Base-by-base conservation (phyloP, 768 basidiomycete species). In the Artomyces pyxidatus region DNA sequence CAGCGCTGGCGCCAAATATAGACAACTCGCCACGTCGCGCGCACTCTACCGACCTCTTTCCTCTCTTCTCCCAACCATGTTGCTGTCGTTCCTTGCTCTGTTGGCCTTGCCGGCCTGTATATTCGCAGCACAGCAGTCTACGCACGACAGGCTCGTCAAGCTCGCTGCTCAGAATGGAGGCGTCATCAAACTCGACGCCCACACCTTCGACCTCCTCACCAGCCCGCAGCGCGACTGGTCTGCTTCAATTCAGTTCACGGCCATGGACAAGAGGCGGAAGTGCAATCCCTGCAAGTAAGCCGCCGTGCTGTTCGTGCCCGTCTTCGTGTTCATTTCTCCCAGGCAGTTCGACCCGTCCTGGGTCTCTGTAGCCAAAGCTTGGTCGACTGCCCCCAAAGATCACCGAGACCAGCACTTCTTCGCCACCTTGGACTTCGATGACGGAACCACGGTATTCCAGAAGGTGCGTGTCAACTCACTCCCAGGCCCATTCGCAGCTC, bases 211-310 rank as follows among this genome's bases (percentile, higher is more conserved):
- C 60, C 71, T 93, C 48, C 68, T 98, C 56, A 83, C 83, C 3
- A 66, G 76, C 5, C 75, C 84, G 8, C 74, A 81, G 52, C 83
- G 96, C 53, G 81, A 84, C 56, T 99, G 94, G 85, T 86, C 87
- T 1, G 81, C 83, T n/a, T 73, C 84, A 4, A 72, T 99, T 46
- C 83, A 92, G 11, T 76, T 98, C 63, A 99, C 96, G 1, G 96
- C 96, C 0, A 65, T 96, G 53, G 84, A 83, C 57, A 69, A 78
- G 9, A 76, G 82, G 54, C 81, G 89, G 61, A 86, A 83, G 65
- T 99, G 96, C 65, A 65, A 63, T n/a, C 95, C 94, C 40, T 99
- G 96, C 86, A 85, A 73, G 94, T 90, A 58, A 67, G 88, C 17
- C 6, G 3, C 17, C 9, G 48, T 45, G 6, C 2, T n/a, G 14